Evolutionary conservation across 176 grass and related monocot genomes (phyloP).

Genomic region (Hsuehochloa calcarea): DNA sequence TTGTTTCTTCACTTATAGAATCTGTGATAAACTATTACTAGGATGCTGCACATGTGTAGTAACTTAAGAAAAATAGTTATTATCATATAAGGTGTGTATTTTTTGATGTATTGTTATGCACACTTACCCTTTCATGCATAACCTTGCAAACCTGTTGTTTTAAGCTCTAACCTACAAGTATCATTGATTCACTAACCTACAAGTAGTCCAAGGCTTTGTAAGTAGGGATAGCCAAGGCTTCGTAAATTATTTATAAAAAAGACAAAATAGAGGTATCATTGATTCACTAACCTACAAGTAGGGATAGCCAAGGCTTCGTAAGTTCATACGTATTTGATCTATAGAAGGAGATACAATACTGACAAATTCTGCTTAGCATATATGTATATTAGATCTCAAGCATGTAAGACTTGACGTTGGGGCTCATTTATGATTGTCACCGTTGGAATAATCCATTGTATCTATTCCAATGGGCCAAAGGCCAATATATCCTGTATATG

Average conservation of each 20-base stretch:
- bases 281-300: background rate
- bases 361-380: background rate
- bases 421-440: background rate
- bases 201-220: too few relatives aligned
- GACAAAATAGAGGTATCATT: background rate
- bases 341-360: background rate
- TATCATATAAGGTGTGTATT: background rate
- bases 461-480: too few relatives aligned
- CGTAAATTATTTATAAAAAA: background rate
- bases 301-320: background rate
- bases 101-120: background rate
- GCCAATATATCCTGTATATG: too few relatives aligned
- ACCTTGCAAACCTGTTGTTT: background rate
- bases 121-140: background rate
- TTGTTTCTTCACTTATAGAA: slow-evolving; percentile 7
- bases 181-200: too few relatives aligned
- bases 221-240: too few relatives aligned
- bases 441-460: too few relatives aligned
- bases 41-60: background rate
- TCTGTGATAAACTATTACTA: slow-evolving; percentile 1
- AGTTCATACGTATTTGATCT: background rate
- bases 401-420: background rate
- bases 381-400: background rate
- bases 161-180: too few relatives aligned
- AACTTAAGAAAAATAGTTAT: background rate